A percentile compares a stretch with the other conserved stretches of the same genome.
Conservation (phyloP, 73 alveolate genomes). For the Paraurostyla sp. region DNA sequence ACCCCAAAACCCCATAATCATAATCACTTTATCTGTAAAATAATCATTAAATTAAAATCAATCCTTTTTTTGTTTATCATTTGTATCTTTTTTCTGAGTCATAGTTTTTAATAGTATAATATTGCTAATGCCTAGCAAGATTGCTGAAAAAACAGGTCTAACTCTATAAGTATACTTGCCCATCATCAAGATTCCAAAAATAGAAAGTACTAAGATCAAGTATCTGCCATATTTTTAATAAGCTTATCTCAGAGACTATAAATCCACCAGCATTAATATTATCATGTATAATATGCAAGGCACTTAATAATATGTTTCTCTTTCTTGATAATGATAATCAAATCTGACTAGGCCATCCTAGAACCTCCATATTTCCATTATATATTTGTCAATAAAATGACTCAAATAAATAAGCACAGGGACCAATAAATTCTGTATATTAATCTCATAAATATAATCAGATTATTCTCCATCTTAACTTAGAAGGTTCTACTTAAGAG, state of each 20-base stretch:
- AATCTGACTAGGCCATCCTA: slow-evolving; percentile 1
- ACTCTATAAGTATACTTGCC: slow-evolving; percentile 14
- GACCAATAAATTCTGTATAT: not conserved
- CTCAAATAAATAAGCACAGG: not conserved
- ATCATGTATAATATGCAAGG: slow-evolving; percentile 14
- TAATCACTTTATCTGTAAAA: too few species aligned
- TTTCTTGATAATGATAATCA: slow-evolving; percentile 17
- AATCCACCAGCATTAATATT: not conserved
- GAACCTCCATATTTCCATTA: slow-evolving; percentile 15
- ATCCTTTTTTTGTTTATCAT: too few species aligned
- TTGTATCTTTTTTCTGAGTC: too few species aligned
- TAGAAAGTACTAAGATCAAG: not conserved
- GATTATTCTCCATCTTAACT: not conserved
- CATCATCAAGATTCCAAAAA: not conserved
- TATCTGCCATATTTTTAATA: not conserved
- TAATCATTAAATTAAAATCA: too few species aligned
- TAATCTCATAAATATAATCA: not conserved
- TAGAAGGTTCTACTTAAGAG: not conserved
- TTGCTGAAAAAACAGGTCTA: not conserved
- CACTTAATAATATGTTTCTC: not conserved
- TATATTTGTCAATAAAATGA: not conserved
- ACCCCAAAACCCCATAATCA: too few species aligned
- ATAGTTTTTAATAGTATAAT: not conserved
- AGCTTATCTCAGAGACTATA: not conserved
- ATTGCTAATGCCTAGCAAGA: not conserved